Base-by-base conservation (phyloP, 768 basidiomycete species). In the Suillus decipiens region DNA sequence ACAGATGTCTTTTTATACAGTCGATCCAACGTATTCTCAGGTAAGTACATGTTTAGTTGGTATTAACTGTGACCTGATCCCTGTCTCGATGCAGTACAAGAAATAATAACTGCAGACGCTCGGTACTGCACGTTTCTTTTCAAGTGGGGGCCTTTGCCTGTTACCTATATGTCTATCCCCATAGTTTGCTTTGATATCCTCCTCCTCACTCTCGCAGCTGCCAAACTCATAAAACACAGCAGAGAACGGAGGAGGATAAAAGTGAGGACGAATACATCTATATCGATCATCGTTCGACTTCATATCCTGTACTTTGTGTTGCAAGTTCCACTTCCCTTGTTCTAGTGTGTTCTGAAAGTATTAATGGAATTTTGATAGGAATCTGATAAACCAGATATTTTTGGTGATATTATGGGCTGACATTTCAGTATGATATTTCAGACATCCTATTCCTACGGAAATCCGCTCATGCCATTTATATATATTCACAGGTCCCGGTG, bases 381-480 rank as follows among this genome's bases (percentile, higher is more conserved):
- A 57, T 28, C 28, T 57, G 37, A 6, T 28, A 6, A 57, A 39
- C 39, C 56, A 57, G 28, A 31, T 57, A 11, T 57, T 57, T 39
- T 28, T 41, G 56, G 56, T 57, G 24, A 3, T 57, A 7, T 12
- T 57, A 19, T 57, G 56, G 56, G 24, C 17, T 28, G 11, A 17
- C 15, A 7, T 41, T 19, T 12, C 56, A 10, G 56, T 57, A 39
- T 19, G 56, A 28, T 41, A 28, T 11, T 41, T 17, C 17, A 10
- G 17, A 57, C 2, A 2, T 17, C 39, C 24, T 28, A 28, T 15
- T 17, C 39, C 24, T 28, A 28, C 24, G 28, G 24, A 41, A 15
- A 57, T 28, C 3, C 19, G 24, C 37, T 57, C 17, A 57, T 19
- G 9, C 17, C 10, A 5, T 9, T 28, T 17, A 17, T 6, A 33